Base-by-base conservation (phyloP, 495 filamentous ascomycete genomes). In the Parachaetomium inaequale region DNA sequence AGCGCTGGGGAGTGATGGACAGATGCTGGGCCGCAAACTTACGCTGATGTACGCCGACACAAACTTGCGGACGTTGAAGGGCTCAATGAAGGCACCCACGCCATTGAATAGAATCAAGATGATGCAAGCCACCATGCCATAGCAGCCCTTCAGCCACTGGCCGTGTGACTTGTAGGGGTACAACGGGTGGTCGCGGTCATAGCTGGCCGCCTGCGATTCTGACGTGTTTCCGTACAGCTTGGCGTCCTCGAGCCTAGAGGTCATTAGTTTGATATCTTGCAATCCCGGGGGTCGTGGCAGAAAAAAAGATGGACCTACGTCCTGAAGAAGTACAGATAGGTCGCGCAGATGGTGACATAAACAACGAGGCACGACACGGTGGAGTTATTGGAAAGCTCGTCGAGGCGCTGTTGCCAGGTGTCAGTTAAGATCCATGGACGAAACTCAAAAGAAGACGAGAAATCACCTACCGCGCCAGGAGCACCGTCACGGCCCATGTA, bases 161-260 rank as follows among this genome's bases (percentile, higher is more conserved):
- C 77, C 76, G 62, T 79, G 78, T 0, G 77, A 77, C 56, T 78
- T 78, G 57, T 81, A 81, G 0, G 78, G 78, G 55, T 82, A 82
- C 32, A 73, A 66, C 8, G 65, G 64, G 50, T 80, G 70, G 42
- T 79, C 71, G 43, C 78, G 70, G 59, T 81, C 76, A 66, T 75
- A 80, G 11, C 70, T 74, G 1, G 71, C 70, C 14, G 69, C 63
- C 47, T 77, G 73, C 4, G 69, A 59, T 61, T 72, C 68, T 10
- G 74, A 76, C 0, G 68, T 59, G 47, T 74, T 73, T 4, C 68
- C 72, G 31, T 72, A 74, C 3, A 61, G 31, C 46, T 74, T 74
- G 7, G 69, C 69, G 19, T 72, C 66, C 54, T 71, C 67, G 0
- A 76, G 66, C 2, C 73, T 75, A 34, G 42, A 17, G n/a, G 38